Evolutionary conservation across 768 basidiomycete genomes (phyloP).

Genomic region (Lactifluus hygrophoroides): DNA sequence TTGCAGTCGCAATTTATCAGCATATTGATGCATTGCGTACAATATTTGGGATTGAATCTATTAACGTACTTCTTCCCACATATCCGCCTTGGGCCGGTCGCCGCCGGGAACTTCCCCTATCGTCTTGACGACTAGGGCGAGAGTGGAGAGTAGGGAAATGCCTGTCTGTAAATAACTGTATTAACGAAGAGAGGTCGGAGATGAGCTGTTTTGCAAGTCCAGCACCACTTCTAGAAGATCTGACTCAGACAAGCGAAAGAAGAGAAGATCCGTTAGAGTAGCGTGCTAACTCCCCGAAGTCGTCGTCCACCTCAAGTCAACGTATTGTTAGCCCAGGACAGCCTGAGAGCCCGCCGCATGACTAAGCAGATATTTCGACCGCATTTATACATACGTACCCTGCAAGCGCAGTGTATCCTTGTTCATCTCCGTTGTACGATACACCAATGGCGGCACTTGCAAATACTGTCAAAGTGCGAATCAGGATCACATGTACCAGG

Average conservation of each 20-base stretch:
- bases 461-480: neutral
- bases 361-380: neutral
- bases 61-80: no score
- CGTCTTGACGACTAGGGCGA: constrained; percentile 6
- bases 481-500: neutral
- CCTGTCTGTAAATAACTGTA: neutral
- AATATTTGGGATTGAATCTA: neutral
- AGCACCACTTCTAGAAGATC: neutral
- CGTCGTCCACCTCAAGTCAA: no score
- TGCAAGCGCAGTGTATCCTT: neutral
- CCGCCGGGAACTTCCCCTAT: neutral
- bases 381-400: neutral
- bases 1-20: neutral
- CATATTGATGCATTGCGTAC: neutral
- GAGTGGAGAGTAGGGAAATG: no score
- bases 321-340: no score
- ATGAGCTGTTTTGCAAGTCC: neutral
- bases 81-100: neutral
- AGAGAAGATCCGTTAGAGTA: neutral
- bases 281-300: neutral
- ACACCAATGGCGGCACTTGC: neutral
- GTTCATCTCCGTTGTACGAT: neutral
- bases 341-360: neutral
- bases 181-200: neutral
- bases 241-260: neutral